phyloP scores from a whole-genome alignment of 345 rosid species.

The Raphanus sativus region DNA sequence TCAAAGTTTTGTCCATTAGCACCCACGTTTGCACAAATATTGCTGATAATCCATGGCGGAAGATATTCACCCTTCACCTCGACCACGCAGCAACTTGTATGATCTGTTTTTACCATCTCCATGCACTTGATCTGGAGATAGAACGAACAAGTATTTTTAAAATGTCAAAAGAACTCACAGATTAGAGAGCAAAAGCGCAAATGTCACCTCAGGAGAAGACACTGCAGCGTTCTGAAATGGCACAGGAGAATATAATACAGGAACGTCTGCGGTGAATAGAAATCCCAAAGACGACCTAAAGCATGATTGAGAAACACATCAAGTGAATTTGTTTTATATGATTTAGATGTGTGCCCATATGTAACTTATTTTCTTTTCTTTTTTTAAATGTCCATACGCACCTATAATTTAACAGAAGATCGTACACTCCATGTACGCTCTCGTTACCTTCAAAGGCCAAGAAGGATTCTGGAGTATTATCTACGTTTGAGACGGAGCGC shows the following conservation, averaged over 20 bases:
- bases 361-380: neutral
- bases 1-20: slow-evolving; percentile 66
- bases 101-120: slow-evolving; percentile 56
- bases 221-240: slow-evolving; percentile 80
- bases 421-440: slow-evolving; percentile 75
- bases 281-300: slow-evolving; percentile 70
- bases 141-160: slow-evolving; percentile 12
- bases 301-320: slow-evolving; percentile 29
- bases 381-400: slow-evolving; percentile 20
- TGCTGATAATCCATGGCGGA: slow-evolving; percentile 86
- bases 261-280: slow-evolving; percentile 72
- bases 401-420: slow-evolving; percentile 87
- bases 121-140: slow-evolving; percentile 72
- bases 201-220: slow-evolving; percentile 73
- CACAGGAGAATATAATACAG: slow-evolving; percentile 70
- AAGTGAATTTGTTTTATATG: neutral
- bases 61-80: slow-evolving; percentile 69
- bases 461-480: slow-evolving; percentile 81
- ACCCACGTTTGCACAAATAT: slow-evolving; percentile 53
- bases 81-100: slow-evolving; percentile 46
- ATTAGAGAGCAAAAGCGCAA: neutral
- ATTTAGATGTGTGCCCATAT: neutral
- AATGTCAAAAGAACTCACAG: slow-evolving; percentile 8
- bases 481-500: slow-evolving; percentile 60
- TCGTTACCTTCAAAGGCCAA: slow-evolving; percentile 67